Conservation (phyloP, 2,329 filamentous ascomycete genomes). For the Pezicula carpinea region DNA sequence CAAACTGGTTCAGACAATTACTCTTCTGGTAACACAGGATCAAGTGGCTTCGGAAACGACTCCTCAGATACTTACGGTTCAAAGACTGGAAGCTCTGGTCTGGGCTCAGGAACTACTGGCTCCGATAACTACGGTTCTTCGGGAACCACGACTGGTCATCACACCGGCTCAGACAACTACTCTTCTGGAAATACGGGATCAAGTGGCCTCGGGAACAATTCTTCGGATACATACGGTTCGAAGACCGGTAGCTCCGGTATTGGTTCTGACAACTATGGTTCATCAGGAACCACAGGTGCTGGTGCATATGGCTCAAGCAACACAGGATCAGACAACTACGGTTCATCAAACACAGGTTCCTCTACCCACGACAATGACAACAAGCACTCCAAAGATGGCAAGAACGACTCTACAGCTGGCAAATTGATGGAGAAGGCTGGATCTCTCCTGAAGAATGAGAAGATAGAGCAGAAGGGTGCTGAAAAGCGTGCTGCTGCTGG, state of each 20-base stretch:
- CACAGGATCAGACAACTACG: constrained; percentile 8
- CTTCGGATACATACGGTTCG: constrained; percentile 14
- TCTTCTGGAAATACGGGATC: too few species aligned
- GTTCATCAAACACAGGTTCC: constrained; percentile 16
- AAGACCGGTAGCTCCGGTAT: constrained; percentile 15
- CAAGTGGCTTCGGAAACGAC: constrained; percentile 29
- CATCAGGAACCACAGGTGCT: constrained; percentile 19
- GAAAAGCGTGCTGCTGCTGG: constrained; percentile 39
- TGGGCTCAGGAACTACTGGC: constrained; percentile 36
- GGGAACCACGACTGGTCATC: too few species aligned
- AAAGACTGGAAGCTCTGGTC: constrained; percentile 40
- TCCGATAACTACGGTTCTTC: constrained; percentile 14
- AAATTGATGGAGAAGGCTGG: constrained; percentile 55
- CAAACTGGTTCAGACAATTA: constrained; percentile 8
- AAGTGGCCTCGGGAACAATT: constrained; percentile 16
- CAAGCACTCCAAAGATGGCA: constrained; percentile 16
- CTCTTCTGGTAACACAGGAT: constrained; percentile 13
- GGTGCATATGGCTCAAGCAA: constrained; percentile 6
- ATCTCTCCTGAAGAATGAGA: constrained; percentile 39
- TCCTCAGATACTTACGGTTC: constrained; percentile 52
- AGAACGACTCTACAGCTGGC: constrained; percentile 43
- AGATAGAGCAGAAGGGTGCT: constrained; percentile 40
- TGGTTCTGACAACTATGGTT: constrained; percentile 23
- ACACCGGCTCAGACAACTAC: too few species aligned
- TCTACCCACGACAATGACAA: constrained; percentile 14